Base-by-base conservation (phyloP, 176 grass and related monocot species). In the Hordeum vulgare region DNA sequence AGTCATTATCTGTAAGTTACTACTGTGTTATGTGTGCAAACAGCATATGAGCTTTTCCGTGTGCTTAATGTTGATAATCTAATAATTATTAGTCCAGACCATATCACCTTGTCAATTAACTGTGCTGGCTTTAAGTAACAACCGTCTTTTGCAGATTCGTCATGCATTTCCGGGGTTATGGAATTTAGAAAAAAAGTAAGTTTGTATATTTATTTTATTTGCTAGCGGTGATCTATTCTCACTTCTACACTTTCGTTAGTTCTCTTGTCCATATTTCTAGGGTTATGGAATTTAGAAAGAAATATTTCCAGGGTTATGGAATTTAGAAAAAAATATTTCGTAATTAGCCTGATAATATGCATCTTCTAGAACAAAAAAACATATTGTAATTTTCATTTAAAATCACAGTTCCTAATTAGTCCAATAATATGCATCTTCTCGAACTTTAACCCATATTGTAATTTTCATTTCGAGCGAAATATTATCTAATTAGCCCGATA, bases 151-250 rank as follows among this genome's bases (percentile, higher is more conserved):
- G 86, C 87, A 98, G 93, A 93, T 95, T 66, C 83, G 68, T 36
- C 94, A 96, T 83, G 87, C 89, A 83, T 98, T 98, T 92, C 93
- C 96, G 44, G 90, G 85, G 44, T 86, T 98, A 80, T 98, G 96
- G 96, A 89, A 95, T 92, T 90, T 98, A 74, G 96, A 98, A 74
- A 95, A 88, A 68, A 92, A 93, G 96, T 98, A 98, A 88, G 91
- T 91, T 67, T 66, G 26, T 79, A 74, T 24, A 24, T 45, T 68
- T 8, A 18, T 78, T 77, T 54, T 72, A 29, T 85, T 86, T 70
- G 36, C 51, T 80, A 7, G 26, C 54, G 29, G 34, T 44, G 25
- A 61, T 34, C 24, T 17, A 3, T 36, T 71, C 75, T 58, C 11
- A 12, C 26, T 36, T 79, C 64, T 25, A 13, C n/a, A 25, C 80